Percentiles rank a stretch among this genome's conserved stretches.
Evolutionary conservation across 495 filamentous ascomycete species (phyloP).

Genomic region (Penicillium egyptiacum): DNA sequence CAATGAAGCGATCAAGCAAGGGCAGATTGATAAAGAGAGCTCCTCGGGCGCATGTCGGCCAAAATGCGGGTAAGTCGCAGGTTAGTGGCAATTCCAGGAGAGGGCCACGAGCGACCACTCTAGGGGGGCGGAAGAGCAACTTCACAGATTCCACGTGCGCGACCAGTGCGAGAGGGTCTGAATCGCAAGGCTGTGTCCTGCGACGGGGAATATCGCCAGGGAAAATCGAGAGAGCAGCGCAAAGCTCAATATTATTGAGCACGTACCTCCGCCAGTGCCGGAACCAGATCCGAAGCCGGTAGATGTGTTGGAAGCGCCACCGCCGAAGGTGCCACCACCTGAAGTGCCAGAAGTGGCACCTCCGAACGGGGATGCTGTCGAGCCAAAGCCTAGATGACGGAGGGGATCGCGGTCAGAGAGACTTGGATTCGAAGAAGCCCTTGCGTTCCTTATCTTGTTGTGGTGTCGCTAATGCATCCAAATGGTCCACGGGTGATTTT

Average conservation of each 20-base stretch:
- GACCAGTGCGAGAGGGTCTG: background rate
- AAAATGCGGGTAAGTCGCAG: constrained; percentile 9
- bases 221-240: constrained; percentile 29
- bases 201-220: background rate
- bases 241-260: constrained; percentile 32
- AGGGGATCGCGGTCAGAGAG: constrained; percentile 47
- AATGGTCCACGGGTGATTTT: constrained; percentile 26
- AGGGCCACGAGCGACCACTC: background rate
- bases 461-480: constrained; percentile 35
- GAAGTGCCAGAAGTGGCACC: constrained; percentile 1
- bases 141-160: background rate
- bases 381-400: constrained; percentile 60
- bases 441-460: constrained; percentile 46
- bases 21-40: constrained; percentile 18
- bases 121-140: background rate
- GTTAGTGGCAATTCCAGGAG: background rate
- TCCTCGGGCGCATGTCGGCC: constrained; percentile 20
- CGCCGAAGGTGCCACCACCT: constrained; percentile 37
- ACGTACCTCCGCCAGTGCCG: constrained; percentile 58
- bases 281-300: constrained; percentile 59
- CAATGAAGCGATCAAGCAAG: constrained; percentile 19
- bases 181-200: background rate
- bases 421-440: constrained; percentile 28
- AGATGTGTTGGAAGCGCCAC: constrained; percentile 39
- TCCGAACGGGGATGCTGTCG: constrained; percentile 28